Base-by-base conservation (phyloP, 495 filamentous ascomycete genomes). In the Aspergillus coremiiformis region DNA sequence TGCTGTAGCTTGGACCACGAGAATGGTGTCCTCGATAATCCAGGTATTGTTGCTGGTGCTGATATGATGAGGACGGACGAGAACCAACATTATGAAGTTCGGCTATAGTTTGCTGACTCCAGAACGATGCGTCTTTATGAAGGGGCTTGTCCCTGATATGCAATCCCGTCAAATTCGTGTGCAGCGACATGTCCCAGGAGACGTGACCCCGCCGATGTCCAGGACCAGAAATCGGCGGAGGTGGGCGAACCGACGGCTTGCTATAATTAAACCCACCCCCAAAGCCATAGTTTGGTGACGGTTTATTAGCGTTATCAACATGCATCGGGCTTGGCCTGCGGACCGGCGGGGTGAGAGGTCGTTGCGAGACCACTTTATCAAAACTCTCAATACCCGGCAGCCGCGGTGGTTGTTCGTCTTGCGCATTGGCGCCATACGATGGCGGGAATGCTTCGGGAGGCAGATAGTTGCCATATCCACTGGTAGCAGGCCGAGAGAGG, bases 371-470 rank as follows among this genome's bases (percentile, higher is more conserved):
- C 5, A 85, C 75, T 43, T 85, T 82, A 62, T 91, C 89, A 55
- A 95, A 95, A 30, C 87, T 92, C 61, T 93, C 89, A 56, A 96
- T 96, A 7, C 90, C 90, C 0, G 90, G 90, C 21, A 96, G 70
- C 23, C 88, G 82, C 17, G 85, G 69, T 24, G 70, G 65, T 57
- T 80, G 78, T 20, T 81, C 78, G 3, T 64, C 48, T 14, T 64
- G 50, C 39, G 71, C 73, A 39, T 76, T 77, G 39, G 68, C 66
- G 32, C 71, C 78, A 62, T 72, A 75, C 14, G 75, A 68, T 4
- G 80, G 72, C 47, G 66, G 78, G 33, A 68, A 81, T 19, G 76
- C 75, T 41, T 84, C 79, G 4, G 80, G 75, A 0, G 79, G 85
- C 65, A 81, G 82, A 58, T 80, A 78, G 57, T 73, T 79, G 52